These are phyloP conservation scores for Pseudonitzschia multiseries DNA, from an alignment of 108 stramenopile species.

Conservation along the genomic window DNA sequence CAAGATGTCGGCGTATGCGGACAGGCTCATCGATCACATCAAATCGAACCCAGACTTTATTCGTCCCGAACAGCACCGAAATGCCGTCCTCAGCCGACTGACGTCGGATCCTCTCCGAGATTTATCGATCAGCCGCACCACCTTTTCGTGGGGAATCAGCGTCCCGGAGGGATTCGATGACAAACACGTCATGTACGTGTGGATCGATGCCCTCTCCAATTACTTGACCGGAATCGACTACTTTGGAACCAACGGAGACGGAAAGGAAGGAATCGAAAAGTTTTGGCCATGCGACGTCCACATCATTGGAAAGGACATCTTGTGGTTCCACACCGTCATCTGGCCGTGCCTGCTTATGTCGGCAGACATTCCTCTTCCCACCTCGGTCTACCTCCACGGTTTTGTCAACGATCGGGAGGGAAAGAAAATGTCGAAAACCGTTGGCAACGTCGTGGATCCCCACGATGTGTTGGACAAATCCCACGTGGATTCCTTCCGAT, in stretches of 20 bases:
- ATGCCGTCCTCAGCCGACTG: slow-evolving; percentile 82
- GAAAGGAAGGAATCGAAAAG: slow-evolving; percentile 48
- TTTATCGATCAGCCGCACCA: slow-evolving; percentile 93
- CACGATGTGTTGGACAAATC: slow-evolving; percentile 89
- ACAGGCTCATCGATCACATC: slow-evolving; percentile 82
- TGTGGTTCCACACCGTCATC: slow-evolving; percentile 98
- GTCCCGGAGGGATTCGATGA: slow-evolving; percentile 91
- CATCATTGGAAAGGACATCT: slow-evolving; percentile 98
- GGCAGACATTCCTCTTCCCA: slow-evolving; percentile 89
- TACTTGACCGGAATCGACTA: slow-evolving; percentile 93
- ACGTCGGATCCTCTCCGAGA: slow-evolving; percentile 83
- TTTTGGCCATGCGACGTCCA: slow-evolving; percentile 97
- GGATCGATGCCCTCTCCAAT: slow-evolving; percentile 98
- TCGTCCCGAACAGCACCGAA: slow-evolving; percentile 87
- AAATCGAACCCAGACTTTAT: slow-evolving; percentile 87
- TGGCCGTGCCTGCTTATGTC: slow-evolving; percentile 99
- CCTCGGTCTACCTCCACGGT: slow-evolving; percentile 94
- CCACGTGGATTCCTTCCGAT: slow-evolving; percentile 93
- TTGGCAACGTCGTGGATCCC: slow-evolving; percentile 98
- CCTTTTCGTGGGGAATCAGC: slow-evolving; percentile 95
- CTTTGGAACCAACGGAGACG: slow-evolving; percentile 62
- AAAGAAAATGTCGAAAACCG: slow-evolving; percentile 97
- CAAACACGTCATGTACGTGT: slow-evolving; percentile 99
- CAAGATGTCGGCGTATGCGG: slow-evolving; percentile 92
- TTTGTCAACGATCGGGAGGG: slow-evolving; percentile 97